phyloP scores from a whole-genome alignment of 192 early-diverging fungal species.

The Pilobolus umbonatus region DNA sequence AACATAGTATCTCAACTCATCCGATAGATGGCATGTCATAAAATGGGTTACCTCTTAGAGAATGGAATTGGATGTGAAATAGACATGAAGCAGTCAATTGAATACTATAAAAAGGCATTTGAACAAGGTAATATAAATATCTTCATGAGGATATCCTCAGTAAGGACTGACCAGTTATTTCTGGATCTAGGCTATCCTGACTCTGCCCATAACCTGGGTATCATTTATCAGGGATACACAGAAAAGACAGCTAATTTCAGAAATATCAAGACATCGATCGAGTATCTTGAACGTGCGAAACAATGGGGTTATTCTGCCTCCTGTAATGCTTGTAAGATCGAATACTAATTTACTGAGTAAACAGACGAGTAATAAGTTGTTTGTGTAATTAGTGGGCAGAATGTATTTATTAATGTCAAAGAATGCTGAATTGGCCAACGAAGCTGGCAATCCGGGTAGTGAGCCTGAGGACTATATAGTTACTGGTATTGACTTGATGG shows the following conservation, averaged over 20 bases:
- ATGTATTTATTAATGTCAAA: constrained; percentile 35
- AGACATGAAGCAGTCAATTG: constrained; percentile 31
- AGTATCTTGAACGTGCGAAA: constrained; percentile 39
- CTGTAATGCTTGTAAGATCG: constrained; percentile 35
- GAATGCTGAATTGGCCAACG: constrained; percentile 22
- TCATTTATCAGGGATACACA: constrained; percentile 45
- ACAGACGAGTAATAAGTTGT: neutral
- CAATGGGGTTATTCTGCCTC: constrained; percentile 44
- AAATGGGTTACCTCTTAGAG: constrained; percentile 45
- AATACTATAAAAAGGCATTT: constrained; percentile 40
- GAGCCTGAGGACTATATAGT: constrained; percentile 40
- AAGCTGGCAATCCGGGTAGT: constrained; percentile 27
- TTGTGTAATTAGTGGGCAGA: constrained; percentile 27
- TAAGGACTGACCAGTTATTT: neutral
- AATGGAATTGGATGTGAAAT: constrained; percentile 39
- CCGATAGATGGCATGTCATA: constrained; percentile 56
- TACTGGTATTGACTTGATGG: constrained; percentile 35
- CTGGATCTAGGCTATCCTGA: constrained; percentile 41
- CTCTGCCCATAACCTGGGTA: constrained; percentile 47
- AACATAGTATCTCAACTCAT: too few species aligned
- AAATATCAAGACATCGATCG: constrained; percentile 33
- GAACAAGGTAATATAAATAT: constrained; percentile 34
- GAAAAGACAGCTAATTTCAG: constrained; percentile 21
- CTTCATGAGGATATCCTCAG: too few species aligned
- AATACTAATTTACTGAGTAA: neutral